Base-by-base conservation (phyloP, 2,329 filamentous ascomycete species). In the Diaporthe destruens region DNA sequence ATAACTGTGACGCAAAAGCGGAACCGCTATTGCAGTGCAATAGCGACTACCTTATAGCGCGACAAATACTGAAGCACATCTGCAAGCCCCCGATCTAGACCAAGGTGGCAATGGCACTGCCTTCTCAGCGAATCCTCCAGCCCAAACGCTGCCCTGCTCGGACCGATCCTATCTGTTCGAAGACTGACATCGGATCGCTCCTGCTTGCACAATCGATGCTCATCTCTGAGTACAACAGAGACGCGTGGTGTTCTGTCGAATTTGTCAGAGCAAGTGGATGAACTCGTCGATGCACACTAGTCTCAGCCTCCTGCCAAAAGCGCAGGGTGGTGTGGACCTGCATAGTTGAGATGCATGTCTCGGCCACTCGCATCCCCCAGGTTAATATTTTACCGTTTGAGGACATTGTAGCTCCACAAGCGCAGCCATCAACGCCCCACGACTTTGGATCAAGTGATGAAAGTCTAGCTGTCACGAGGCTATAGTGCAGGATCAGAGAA, bases 341-440 rank as follows among this genome's bases (percentile, higher is more conserved):
- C n/a, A 25, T 51, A 51, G n/a, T 51, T 51, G n/a, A 51, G 9
- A 51, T 25, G 47, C 16, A 54, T 54, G 53, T 54, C 53, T 54
- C 53, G 53, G 53, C 53, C 53, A 12, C 53, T 12, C 16, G 53
- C 53, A 34, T 49, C 20, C 7, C 29, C 53, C 18, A 55, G 18
- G 14, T 7, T 55, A 55, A 55, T 55, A 55, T 34, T 55, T 55
- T 34, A 18, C 53, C 29, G 5, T 55, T 55, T 55, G 53, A 34
- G 53, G 53, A 34, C 29, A 51, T 9, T 51, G n/a, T 25, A 23
- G n/a, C 47, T 51, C 47, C 47, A 51, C 47, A 51, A 51, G 47
- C 47, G 47, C 47, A 51, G 47, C n/a, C n/a, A 55, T 55, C 16
- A 7, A 55, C 53, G 53, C 53, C 53, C 29, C 53, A 55, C 53